phyloP scores from a whole-genome alignment of 2,329 filamentous ascomycete species.

The Talaromyces piceae region DNA sequence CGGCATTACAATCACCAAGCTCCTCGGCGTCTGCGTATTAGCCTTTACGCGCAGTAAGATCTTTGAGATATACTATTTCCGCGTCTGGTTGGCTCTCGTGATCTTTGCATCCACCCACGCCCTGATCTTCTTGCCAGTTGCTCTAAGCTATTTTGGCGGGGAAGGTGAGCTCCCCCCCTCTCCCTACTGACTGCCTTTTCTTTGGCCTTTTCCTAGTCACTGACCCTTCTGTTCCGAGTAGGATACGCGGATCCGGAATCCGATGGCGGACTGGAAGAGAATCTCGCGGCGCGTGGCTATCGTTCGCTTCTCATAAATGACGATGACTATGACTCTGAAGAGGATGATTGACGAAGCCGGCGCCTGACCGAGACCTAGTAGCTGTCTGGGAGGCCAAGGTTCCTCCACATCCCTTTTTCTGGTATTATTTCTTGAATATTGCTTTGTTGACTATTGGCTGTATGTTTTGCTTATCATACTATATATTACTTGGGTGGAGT shows the following conservation, averaged over 20 bases:
- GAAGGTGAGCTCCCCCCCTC: conserved; percentile 46
- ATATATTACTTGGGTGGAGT: neutral
- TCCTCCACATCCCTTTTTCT: neutral
- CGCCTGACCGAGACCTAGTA: neutral
- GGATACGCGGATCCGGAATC: conserved; percentile 81
- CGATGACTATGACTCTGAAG: conserved; percentile 70
- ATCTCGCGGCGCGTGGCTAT: conserved; percentile 72
- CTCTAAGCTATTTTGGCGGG: conserved; percentile 76
- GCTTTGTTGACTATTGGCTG: neutral
- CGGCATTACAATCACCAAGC: conserved; percentile 92
- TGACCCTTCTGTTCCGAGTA: conserved; percentile 16
- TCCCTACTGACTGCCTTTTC: neutral
- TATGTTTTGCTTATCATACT: too few relatives aligned
- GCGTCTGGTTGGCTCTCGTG: conserved; percentile 89
- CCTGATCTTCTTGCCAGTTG: conserved; percentile 83
- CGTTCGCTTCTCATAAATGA: conserved; percentile 71
- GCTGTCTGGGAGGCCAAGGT: neutral
- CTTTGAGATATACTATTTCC: conserved; percentile 98
- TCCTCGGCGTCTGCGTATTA: conserved; percentile 82
- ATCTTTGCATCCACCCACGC: conserved; percentile 83
- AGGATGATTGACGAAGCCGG: conserved; percentile 30
- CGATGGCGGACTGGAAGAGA: conserved; percentile 82
- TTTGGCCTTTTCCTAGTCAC: neutral
- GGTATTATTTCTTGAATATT: neutral
- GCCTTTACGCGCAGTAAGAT: conserved; percentile 97